Evolutionary conservation across 768 basidiomycete genomes (phyloP).

Genomic region (Hericium rajendrae): DNA sequence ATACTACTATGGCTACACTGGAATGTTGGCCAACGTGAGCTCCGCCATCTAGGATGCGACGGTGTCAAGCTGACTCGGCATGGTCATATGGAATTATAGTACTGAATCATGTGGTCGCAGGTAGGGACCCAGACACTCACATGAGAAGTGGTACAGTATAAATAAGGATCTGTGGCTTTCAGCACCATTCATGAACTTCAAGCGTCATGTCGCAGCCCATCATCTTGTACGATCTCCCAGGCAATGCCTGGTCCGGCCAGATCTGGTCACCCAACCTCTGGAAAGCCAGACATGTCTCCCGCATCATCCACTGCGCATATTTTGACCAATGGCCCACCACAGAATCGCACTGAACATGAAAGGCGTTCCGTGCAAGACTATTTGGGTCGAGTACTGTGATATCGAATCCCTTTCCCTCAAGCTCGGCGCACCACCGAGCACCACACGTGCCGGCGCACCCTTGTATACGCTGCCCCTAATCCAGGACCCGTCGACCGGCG

Average conservation of each 20-base stretch:
- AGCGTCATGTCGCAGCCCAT: constrained; percentile 14
- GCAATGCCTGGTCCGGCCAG: constrained; percentile 14
- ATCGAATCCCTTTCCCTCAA: constrained; percentile 27
- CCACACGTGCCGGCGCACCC: constrained; percentile 20
- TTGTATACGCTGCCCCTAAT: constrained; percentile 43
- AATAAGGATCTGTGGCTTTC: too few relatives aligned
- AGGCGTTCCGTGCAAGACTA: constrained; percentile 30
- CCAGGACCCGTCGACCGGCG: constrained; percentile 33
- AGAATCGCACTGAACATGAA: constrained; percentile 29
- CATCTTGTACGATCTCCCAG: constrained; percentile 30
- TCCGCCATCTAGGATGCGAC: too few relatives aligned
- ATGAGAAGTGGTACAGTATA: too few relatives aligned
- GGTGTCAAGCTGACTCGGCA: too few relatives aligned
- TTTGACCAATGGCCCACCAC: not conserved
- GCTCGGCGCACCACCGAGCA: constrained; percentile 26
- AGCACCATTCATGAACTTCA: too few relatives aligned
- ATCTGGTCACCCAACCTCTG: constrained; percentile 28
- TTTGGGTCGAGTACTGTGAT: constrained; percentile 39
- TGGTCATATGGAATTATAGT: too few relatives aligned
- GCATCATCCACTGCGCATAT: not conserved
- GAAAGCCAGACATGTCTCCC: constrained; percentile 20
- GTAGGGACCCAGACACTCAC: too few relatives aligned
- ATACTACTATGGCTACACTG: too few relatives aligned
- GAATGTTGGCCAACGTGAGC: too few relatives aligned
- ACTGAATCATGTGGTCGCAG: too few relatives aligned